Evolutionary conservation across 148 eudicot species (phyloP).

Genomic region (Amaranthus hypochondriacus): DNA sequence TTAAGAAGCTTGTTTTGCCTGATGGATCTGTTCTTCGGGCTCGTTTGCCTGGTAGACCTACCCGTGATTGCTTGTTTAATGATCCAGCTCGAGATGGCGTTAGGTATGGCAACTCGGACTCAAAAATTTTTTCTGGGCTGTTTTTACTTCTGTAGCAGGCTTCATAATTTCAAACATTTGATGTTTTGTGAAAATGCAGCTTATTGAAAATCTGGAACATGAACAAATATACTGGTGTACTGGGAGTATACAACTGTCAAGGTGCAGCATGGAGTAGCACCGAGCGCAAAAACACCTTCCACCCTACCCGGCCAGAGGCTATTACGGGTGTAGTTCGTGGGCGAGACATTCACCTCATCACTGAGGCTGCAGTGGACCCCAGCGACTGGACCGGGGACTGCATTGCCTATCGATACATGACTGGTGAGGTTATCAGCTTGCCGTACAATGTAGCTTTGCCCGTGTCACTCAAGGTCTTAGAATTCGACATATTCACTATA

Average conservation of each 20-base stretch:
- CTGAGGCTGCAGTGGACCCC: slow-evolving; percentile 51
- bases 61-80: slow-evolving; percentile 72
- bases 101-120: slow-evolving; percentile 28
- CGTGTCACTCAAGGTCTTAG: slow-evolving; percentile 72
- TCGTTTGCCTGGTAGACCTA: slow-evolving; percentile 73
- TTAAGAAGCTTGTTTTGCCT: slow-evolving; percentile 80
- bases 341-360: slow-evolving; percentile 64
- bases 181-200: slow-evolving; percentile 31
- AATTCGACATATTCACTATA: slow-evolving; percentile 61
- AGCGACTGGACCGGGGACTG: slow-evolving; percentile 56
- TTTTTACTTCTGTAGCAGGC: background rate
- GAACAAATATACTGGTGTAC: slow-evolving; percentile 89
- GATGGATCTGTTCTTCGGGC: slow-evolving; percentile 82
- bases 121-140: background rate
- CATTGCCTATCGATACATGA: slow-evolving; percentile 47
- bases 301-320: slow-evolving; percentile 45
- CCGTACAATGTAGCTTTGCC: slow-evolving; percentile 52
- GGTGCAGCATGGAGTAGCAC: slow-evolving; percentile 92
- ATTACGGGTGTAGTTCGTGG: slow-evolving; percentile 52
- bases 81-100: slow-evolving; percentile 83
- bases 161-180: background rate
- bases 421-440: slow-evolving; percentile 41
- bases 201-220: slow-evolving; percentile 97
- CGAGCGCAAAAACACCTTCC: slow-evolving; percentile 70
- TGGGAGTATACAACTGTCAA: slow-evolving; percentile 97